Evolutionary conservation across 2,329 filamentous ascomycete species (phyloP).

Genomic region (Botrytis paeoniae): DNA sequence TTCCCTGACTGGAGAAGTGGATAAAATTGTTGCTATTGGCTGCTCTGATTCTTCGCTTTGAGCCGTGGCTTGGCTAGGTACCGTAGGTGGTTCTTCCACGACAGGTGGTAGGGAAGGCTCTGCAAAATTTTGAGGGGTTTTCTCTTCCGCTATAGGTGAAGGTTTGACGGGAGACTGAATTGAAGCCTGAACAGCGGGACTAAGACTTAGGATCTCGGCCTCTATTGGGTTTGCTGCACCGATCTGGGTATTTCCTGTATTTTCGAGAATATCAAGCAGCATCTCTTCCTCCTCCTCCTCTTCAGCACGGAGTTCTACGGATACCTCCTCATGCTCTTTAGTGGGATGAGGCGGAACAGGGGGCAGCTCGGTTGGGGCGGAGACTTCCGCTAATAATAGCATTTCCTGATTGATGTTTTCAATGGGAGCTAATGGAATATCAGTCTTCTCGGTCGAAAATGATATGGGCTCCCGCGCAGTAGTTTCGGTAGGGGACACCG

Average conservation of each 20-base stretch:
- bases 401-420: constrained; percentile 25
- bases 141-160: not conserved
- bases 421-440: constrained; percentile 6
- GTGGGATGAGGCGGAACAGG: constrained; percentile 28
- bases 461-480: not conserved
- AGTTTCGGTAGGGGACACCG: constrained; percentile 23
- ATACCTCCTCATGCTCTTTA: constrained; percentile 18
- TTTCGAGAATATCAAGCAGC: constrained; percentile 31
- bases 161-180: not conserved
- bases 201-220: not conserved
- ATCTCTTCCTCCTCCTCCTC: constrained; percentile 34
- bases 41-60: not conserved
- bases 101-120: not conserved
- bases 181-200: not conserved
- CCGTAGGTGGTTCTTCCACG: not conserved
- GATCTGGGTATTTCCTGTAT: constrained; percentile 24
- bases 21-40: not conserved
- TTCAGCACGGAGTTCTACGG: constrained; percentile 23
- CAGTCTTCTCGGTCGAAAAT: not conserved
- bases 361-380: constrained; percentile 24
- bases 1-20: not conserved
- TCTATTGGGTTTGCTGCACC: not conserved
- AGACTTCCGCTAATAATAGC: constrained; percentile 23
- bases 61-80: not conserved
- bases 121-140: not conserved